phyloP scores from a whole-genome alignment of 75 land plant genomes.

The Cunninghamia lanceolata region DNA sequence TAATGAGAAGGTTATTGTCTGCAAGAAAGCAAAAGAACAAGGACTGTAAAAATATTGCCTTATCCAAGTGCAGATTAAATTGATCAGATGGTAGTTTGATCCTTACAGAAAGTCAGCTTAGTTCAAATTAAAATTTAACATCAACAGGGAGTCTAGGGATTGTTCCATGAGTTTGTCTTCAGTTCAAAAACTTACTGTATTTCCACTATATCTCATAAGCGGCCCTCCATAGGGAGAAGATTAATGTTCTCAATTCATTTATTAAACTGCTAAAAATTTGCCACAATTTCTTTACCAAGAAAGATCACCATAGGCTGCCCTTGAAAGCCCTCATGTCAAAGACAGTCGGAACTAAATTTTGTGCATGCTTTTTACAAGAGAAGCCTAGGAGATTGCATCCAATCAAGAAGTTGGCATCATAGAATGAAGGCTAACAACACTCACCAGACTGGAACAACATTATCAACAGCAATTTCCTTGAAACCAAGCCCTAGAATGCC shows the following conservation, averaged over 20 bases:
- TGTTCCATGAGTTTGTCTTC: background rate
- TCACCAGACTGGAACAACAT: constrained; percentile 77
- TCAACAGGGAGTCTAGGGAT: background rate
- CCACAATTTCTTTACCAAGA: background rate
- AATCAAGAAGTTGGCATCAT: background rate
- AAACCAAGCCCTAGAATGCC: constrained; percentile 98
- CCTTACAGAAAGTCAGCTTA: background rate
- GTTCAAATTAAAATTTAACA: background rate
- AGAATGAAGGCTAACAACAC: background rate
- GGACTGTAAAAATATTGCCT: background rate
- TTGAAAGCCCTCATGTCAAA: background rate
- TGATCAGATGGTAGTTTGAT: background rate
- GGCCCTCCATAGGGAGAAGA: background rate
- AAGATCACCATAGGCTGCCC: background rate
- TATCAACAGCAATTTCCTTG: constrained; percentile 73
- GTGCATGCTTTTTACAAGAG: background rate
- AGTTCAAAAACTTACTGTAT: background rate
- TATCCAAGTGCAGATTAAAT: background rate
- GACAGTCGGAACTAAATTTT: background rate
- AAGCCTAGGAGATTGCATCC: background rate
- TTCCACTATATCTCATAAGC: background rate
- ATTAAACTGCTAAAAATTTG: background rate
- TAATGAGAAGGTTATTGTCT: background rate
- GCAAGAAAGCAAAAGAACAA: background rate
- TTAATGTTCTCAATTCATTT: background rate